Evolutionary conservation across 2,329 filamentous ascomycete species (phyloP).

Genomic region (Dactylonectria estremocensis): DNA sequence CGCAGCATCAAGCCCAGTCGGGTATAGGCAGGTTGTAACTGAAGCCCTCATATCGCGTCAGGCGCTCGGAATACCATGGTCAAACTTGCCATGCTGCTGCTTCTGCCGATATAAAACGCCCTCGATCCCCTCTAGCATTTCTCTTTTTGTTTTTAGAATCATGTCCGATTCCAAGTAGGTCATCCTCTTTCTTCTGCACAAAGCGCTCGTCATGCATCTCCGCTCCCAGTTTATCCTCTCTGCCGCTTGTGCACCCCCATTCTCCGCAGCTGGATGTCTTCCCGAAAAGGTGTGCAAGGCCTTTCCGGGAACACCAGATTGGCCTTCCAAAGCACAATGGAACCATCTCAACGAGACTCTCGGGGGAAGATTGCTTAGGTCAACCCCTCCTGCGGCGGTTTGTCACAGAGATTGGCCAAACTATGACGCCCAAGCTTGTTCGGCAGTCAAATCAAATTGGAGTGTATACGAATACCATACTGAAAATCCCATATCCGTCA

Average conservation of each 20-base stretch:
- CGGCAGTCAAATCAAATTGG: conserved; percentile 43
- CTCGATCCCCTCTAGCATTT: no score
- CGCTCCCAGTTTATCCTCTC: conserved; percentile 12
- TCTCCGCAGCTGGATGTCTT: conserved; percentile 2
- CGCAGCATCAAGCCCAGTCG: conserved; percentile 22
- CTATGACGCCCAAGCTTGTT: conserved; percentile 51
- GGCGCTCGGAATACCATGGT: no score
- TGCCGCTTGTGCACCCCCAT: conserved; percentile 8
- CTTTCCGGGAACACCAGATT: conserved; percentile 60
- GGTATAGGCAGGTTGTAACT: neutral
- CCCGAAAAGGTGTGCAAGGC: conserved; percentile 59
- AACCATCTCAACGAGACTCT: conserved; percentile 61
- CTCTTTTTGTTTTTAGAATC: neutral
- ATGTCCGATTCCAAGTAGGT: no score
- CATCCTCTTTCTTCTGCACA: neutral
- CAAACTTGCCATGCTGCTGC: no score
- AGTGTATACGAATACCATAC: conserved; percentile 48
- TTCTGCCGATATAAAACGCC: no score
- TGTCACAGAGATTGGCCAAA: conserved; percentile 49
- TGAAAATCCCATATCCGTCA: conserved; percentile 51
- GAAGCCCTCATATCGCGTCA: neutral
- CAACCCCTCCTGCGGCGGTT: conserved; percentile 55
- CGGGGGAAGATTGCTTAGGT: conserved; percentile 59
- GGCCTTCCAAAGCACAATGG: conserved; percentile 65
- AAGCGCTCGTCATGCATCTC: conserved; percentile 28